Base-by-base conservation (phyloP, 2,329 filamentous ascomycete species). In the Penicillium sp. region DNA sequence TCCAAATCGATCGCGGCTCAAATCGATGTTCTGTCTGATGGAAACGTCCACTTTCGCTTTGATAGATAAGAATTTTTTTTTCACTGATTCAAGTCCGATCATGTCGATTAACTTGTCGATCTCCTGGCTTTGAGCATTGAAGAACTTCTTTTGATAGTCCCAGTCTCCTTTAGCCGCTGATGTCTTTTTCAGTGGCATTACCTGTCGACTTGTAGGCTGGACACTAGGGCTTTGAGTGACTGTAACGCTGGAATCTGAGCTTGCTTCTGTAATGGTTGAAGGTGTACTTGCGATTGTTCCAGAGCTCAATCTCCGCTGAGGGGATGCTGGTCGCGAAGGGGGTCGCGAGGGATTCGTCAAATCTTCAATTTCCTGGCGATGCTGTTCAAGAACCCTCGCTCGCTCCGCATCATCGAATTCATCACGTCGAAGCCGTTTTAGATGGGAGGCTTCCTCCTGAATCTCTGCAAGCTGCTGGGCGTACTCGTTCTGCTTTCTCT, bases 31-130 rank as follows among this genome's bases (percentile, higher is more conserved):
- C 67, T 91, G 89, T 0, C 85, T 78, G 0, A 85, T 64, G 0
- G 78, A 72, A 0, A 80, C 83, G 39, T 92, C 87, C 0, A 91
- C 79, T 43, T 79, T 83, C 0, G 76, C 72, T 62, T 91, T 91
- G 67, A 89, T 84, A 0, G 67, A 65, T 0, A 92, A 72, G 25
- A 92, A 84, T 13, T 84, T 70, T 2, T 77, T 65, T 60, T 92
- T 92, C 40, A 92, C 86, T 0, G 81, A 74, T 62, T 91, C 88
- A 0, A 92, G 76, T 0, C 89, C 89, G 43, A 88, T 84, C 84
- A 92, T 86, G 0, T 69, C 71, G 85, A 92, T 91, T 9, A 92
- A 66, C 0, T 76, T 67, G 57, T 92, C 87, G 0, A 92, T 65
- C 0, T 81, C 76, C 0, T 71, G 65, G 60, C 84, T 89, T 1